Conservation (phyloP, 257 asterid genomes). For the Penstemon newberryi region DNA sequence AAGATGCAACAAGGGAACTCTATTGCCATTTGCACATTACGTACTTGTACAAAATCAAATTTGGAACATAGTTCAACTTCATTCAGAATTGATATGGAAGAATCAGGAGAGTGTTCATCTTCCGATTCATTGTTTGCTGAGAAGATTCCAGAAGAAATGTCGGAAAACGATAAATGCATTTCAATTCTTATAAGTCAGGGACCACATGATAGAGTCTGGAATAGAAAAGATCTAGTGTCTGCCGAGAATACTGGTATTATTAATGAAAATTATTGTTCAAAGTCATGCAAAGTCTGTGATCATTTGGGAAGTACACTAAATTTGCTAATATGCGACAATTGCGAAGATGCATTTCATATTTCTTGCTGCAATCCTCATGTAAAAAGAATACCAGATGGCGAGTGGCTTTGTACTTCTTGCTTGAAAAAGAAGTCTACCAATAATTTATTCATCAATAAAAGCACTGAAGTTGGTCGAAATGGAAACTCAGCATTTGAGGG, state of each 20-base stretch:
- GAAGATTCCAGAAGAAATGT: slow-evolving; percentile 45
- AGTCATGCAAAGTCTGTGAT: slow-evolving; percentile 62
- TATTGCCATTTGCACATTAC: slow-evolving; percentile 24
- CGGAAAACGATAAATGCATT: slow-evolving; percentile 63
- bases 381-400: slow-evolving; percentile 54
- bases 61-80: slow-evolving; percentile 41
- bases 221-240: slow-evolving; percentile 33
- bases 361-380: slow-evolving; percentile 67
- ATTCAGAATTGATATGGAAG: slow-evolving; percentile 41
- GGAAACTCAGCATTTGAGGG: slow-evolving; percentile 34
- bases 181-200: slow-evolving; percentile 62
- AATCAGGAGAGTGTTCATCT: slow-evolving; percentile 54
- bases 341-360: slow-evolving; percentile 74
- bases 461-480: slow-evolving; percentile 36
- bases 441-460: slow-evolving; percentile 24
- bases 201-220: slow-evolving; percentile 42
- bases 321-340: slow-evolving; percentile 76
- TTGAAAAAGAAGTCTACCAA: slow-evolving; percentile 60
- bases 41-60: slow-evolving; percentile 42
- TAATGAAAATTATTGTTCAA: slow-evolving; percentile 42
- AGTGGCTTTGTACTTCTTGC: slow-evolving; percentile 84
- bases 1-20: slow-evolving; percentile 36
- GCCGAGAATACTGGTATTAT: slow-evolving; percentile 27
- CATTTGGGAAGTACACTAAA: slow-evolving; percentile 49
- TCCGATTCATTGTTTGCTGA: slow-evolving; percentile 46